These are phyloP conservation scores for Austroboletus rostrupii DNA, from an alignment of 1,284 basidiomycete genomes.

Conservation along the genomic window DNA sequence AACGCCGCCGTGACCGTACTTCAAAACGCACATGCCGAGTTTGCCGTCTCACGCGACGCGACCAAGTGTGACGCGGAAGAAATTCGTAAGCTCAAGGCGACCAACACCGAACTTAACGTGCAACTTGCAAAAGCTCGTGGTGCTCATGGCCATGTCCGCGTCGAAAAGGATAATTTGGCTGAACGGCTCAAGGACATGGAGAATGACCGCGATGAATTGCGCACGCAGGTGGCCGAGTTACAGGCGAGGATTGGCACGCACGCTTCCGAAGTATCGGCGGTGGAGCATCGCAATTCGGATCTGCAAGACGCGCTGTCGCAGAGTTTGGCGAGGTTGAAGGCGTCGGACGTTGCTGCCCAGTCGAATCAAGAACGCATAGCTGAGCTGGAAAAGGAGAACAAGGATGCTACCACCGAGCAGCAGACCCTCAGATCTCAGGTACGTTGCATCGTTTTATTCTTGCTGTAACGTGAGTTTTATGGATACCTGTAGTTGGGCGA, in stretches of 20 bases:
- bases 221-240: conserved; percentile 50
- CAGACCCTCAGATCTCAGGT: conserved; percentile 58
- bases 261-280: conserved; percentile 41
- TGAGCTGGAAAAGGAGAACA: conserved; percentile 57
- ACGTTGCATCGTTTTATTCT: conserved; percentile 16
- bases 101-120: conserved; percentile 63
- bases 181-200: conserved; percentile 62
- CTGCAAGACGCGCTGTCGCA: conserved; percentile 66
- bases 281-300: conserved; percentile 56
- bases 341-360: conserved; percentile 63
- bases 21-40: conserved; percentile 58
- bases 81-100: conserved; percentile 46
- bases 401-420: conserved; percentile 51
- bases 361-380: conserved; percentile 54
- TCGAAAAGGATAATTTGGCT: conserved; percentile 68
- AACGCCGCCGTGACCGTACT: conserved; percentile 50
- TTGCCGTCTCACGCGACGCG: conserved; percentile 51
- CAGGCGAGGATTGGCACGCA: conserved; percentile 44
- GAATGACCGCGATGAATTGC: conserved; percentile 58
- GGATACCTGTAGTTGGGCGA: conserved; percentile 47
- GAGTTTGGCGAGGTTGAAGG: conserved; percentile 63
- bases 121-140: conserved; percentile 71
- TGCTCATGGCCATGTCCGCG: conserved; percentile 71
- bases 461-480: background rate
- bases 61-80: conserved; percentile 65